Evolutionary conservation across 495 filamentous ascomycete species (phyloP).

Genomic region (Penicillium arizonense): DNA sequence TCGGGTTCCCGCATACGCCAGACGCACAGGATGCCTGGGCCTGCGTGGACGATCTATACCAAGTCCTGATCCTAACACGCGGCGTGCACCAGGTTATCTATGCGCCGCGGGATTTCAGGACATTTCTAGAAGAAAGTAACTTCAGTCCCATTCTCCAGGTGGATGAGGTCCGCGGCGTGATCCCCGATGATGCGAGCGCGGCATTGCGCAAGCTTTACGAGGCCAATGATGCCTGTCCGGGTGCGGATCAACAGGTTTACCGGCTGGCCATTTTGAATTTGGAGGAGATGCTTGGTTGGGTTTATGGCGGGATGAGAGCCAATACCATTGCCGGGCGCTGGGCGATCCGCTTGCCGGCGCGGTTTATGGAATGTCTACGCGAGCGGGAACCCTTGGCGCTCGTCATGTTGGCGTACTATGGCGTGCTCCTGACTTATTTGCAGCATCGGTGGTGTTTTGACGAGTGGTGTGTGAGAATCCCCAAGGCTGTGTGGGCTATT

Average conservation of each 20-base stretch:
- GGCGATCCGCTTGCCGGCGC: constrained; percentile 48
- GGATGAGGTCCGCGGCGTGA: constrained; percentile 18
- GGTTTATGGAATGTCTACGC: constrained; percentile 51
- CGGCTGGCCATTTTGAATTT: constrained; percentile 32
- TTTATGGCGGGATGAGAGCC: constrained; percentile 26
- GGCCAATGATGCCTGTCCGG: constrained; percentile 26
- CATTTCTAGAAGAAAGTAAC: constrained; percentile 24
- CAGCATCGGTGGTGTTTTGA: constrained; percentile 47
- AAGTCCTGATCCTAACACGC: constrained; percentile 43
- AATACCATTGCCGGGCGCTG: constrained; percentile 33
- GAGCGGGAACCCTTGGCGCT: constrained; percentile 54
- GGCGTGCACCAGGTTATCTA: constrained; percentile 45
- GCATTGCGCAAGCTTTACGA: constrained; percentile 26
- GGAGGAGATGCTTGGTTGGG: constrained; percentile 28
- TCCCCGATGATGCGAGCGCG: constrained; percentile 19
- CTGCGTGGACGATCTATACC: constrained; percentile 39
- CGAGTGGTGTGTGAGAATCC: constrained; percentile 40
- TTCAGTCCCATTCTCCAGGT: constrained; percentile 31
- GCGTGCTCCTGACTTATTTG: constrained; percentile 39
- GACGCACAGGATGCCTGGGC: constrained; percentile 35
- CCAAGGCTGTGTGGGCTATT: constrained; percentile 36
- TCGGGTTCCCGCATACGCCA: constrained; percentile 44
- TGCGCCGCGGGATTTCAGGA: constrained; percentile 23
- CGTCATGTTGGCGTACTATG: constrained; percentile 49
- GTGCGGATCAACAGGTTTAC: constrained; percentile 34